Conservation (phyloP, 2,329 filamentous ascomycete species). For the Hymenoscyphus salicellus region DNA sequence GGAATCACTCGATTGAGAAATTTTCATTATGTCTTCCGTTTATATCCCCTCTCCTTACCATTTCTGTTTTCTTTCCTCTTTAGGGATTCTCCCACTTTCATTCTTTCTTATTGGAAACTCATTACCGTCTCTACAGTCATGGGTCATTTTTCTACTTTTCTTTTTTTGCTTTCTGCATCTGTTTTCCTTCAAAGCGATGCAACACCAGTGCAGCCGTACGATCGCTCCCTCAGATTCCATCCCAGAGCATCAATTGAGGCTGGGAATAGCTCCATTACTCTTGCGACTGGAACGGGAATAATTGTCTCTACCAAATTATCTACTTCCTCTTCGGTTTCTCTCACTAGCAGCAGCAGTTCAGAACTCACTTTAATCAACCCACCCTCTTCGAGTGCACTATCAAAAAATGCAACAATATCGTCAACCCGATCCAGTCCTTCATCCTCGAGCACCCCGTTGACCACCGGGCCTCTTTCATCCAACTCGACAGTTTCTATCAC, state of each 20-base stretch:
- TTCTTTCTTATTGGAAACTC: background rate
- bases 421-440: background rate
- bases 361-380: background rate
- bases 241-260: background rate
- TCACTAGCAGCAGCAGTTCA: constrained; percentile 1
- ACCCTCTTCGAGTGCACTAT: background rate
- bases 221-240: background rate
- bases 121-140: background rate
- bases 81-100: constrained; percentile 7
- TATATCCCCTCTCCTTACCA: background rate
- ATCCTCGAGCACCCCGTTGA: background rate
- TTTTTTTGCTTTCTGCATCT: background rate
- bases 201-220: background rate
- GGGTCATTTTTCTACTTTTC: background rate
- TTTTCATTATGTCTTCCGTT: background rate
- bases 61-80: background rate
- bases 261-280: background rate
- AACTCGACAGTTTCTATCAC: background rate
- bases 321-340: background rate
- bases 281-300: background rate
- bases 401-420: background rate
- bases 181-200: constrained; percentile 1
- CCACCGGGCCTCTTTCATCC: background rate
- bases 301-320: background rate
- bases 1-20: no score